Conservation (phyloP, 2,329 filamentous ascomycete species). For the Fonsecaea pugnacius region DNA sequence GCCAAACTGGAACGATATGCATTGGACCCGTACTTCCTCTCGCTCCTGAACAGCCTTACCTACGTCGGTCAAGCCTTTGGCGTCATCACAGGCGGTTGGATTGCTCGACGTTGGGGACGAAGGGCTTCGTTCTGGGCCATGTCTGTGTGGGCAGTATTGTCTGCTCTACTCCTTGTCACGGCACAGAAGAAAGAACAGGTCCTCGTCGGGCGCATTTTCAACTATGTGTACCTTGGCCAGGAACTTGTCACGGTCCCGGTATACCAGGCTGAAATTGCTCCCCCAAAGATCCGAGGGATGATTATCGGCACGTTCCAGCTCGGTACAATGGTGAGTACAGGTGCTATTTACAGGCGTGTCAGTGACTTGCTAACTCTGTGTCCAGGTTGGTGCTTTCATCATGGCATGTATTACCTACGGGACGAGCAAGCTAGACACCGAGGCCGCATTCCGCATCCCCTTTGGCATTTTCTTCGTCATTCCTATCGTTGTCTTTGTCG, state of each 20-base stretch:
- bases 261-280: conserved; percentile 25
- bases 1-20: conserved; percentile 14
- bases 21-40: conserved; percentile 23
- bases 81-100: conserved; percentile 20
- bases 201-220: conserved; percentile 22
- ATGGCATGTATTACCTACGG: conserved; percentile 23
- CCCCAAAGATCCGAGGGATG: conserved; percentile 24
- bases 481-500: conserved; percentile 12
- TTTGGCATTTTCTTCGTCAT: conserved; percentile 27
- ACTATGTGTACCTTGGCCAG: conserved; percentile 29
- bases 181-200: conserved; percentile 26
- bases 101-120: conserved; percentile 20
- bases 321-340: conserved; percentile 21
- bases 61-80: conserved; percentile 24
- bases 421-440: conserved; percentile 18
- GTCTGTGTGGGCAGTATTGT: conserved; percentile 22
- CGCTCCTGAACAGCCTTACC: conserved; percentile 23
- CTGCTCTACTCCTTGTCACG: conserved; percentile 22
- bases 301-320: conserved; percentile 27
- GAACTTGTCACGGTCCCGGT: conserved; percentile 25
- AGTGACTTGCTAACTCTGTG: not conserved
- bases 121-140: conserved; percentile 23
- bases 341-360: not conserved
- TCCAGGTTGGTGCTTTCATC: conserved; percentile 24
- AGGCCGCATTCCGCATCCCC: conserved; percentile 23